A percentile compares a stretch with the other conserved stretches of the same genome.
These are phyloP conservation scores for Russula griseocarnosa DNA, from an alignment of 768 basidiomycete genomes.

Conservation along the genomic window DNA sequence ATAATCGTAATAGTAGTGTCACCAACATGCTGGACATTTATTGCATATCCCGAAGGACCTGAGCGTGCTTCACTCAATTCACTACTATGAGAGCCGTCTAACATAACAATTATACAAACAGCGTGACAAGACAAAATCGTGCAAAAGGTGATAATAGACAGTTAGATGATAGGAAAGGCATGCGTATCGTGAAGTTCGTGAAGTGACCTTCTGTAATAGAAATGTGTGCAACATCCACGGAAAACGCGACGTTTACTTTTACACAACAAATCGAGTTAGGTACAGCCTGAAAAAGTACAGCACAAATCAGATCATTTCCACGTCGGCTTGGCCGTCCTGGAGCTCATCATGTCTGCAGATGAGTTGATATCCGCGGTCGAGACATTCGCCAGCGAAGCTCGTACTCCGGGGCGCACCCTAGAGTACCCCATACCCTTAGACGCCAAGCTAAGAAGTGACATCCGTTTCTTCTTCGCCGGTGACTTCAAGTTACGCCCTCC, in stretches of 20 bases:
- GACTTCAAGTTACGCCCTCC: conserved; percentile 35
- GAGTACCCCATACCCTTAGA: conserved; percentile 31
- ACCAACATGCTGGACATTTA: conserved; percentile 8
- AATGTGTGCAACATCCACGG: conserved; percentile 6
- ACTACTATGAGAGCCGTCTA: neutral
- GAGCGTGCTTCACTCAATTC: neutral
- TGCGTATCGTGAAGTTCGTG: too few relatives aligned
- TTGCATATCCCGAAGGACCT: neutral
- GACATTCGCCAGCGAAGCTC: conserved; percentile 35
- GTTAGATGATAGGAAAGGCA: conserved; percentile 20
- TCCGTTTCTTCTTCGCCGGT: conserved; percentile 59
- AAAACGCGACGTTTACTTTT: conserved; percentile 7
- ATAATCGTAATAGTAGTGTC: conserved; percentile 1
- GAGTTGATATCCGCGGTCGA: conserved; percentile 48
- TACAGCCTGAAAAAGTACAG: neutral
- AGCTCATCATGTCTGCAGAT: conserved; percentile 33
- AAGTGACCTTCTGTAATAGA: conserved; percentile 7
- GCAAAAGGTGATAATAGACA: conserved; percentile 14
- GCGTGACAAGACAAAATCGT: conserved; percentile 12
- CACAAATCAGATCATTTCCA: conserved; percentile 52
- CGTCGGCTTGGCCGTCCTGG: conserved; percentile 42
- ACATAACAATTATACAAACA: conserved; percentile 26
- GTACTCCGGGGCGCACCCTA: conserved; percentile 33
- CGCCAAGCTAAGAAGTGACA: conserved; percentile 47
- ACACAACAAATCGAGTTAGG: conserved; percentile 6